Conservation (phyloP, 2,329 filamentous ascomycete genomes). For the Aspergillus japonicus region DNA sequence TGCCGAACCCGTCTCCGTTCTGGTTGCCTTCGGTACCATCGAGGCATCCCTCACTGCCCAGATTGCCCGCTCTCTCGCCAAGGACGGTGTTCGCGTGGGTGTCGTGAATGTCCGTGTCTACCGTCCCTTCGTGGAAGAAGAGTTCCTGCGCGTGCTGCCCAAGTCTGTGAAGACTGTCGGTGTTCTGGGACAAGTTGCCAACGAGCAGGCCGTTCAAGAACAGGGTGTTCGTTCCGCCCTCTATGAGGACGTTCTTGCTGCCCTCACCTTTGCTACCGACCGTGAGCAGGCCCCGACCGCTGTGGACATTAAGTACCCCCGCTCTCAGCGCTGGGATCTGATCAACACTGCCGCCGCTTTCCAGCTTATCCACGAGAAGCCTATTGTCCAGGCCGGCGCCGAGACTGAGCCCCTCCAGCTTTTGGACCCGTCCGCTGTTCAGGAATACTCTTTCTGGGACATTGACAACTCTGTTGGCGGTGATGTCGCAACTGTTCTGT, state of each 20-base stretch:
- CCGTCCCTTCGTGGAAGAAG: constrained; percentile 91
- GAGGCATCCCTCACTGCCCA: constrained; percentile 85
- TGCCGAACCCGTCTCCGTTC: constrained; percentile 71
- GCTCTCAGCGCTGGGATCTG: constrained; percentile 64
- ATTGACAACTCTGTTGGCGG: constrained; percentile 70
- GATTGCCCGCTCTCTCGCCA: constrained; percentile 69
- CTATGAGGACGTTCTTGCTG: constrained; percentile 86
- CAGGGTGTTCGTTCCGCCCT: constrained; percentile 76
- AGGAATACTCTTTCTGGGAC: constrained; percentile 95
- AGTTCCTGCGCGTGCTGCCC: constrained; percentile 80
- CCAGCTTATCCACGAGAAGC: constrained; percentile 46
- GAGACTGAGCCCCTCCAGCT: constrained; percentile 51
- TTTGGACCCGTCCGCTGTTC: constrained; percentile 55
- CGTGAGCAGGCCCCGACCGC: constrained; percentile 64
- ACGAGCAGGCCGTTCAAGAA: constrained; percentile 71
- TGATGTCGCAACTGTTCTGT: constrained; percentile 62
- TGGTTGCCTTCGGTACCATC: constrained; percentile 89
- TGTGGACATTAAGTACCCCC: constrained; percentile 85
- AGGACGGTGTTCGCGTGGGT: constrained; percentile 74
- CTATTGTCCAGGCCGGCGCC: constrained; percentile 38
- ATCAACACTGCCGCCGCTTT: constrained; percentile 45
- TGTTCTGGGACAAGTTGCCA: constrained; percentile 84
- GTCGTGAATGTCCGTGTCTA: constrained; percentile 91
- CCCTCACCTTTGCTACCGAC: constrained; percentile 74
- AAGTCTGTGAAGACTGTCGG: constrained; percentile 71